phyloP scores from a whole-genome alignment of 164 flowering plant species.

The Paratinospora sagittata region DNA sequence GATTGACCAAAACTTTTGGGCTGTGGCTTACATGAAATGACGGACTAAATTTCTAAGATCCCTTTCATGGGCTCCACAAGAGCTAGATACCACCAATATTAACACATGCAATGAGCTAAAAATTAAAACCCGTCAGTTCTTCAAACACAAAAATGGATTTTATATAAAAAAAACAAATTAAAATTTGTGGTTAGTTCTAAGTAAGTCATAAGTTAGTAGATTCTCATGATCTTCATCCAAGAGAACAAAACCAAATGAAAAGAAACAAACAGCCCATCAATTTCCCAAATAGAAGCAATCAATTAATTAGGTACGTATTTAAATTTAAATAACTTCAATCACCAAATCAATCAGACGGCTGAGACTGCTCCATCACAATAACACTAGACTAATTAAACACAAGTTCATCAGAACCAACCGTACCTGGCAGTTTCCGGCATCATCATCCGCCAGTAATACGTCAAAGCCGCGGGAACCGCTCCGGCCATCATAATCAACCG shows the following conservation, averaged over 20 bases:
- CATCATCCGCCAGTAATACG: constrained; percentile 55
- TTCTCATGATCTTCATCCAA: not conserved
- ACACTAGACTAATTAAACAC: too few species aligned
- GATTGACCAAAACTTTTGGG: too few species aligned
- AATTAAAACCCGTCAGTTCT: too few species aligned
- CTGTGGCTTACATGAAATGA: too few species aligned
- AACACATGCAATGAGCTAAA: too few species aligned
- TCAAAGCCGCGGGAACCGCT: constrained; percentile 22
- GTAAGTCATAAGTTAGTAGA: not conserved
- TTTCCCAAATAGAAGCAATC: not conserved
- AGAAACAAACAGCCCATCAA: not conserved
- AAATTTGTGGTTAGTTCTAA: too few species aligned
- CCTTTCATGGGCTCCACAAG: too few species aligned
- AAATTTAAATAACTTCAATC: not conserved
- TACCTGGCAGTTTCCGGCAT: constrained; percentile 84
- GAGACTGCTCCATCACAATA: too few species aligned
- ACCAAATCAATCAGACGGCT: not conserved
- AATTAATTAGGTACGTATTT: not conserved
- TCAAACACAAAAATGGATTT: too few species aligned
- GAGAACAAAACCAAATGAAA: not conserved
- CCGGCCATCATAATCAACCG: constrained; percentile 31
- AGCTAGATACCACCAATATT: too few species aligned
- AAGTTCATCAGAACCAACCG: not conserved
- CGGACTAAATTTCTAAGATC: too few species aligned
- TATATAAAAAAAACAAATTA: too few species aligned